Conservation (phyloP, 805 yeast species). For the Danielia oregonensis region DNA sequence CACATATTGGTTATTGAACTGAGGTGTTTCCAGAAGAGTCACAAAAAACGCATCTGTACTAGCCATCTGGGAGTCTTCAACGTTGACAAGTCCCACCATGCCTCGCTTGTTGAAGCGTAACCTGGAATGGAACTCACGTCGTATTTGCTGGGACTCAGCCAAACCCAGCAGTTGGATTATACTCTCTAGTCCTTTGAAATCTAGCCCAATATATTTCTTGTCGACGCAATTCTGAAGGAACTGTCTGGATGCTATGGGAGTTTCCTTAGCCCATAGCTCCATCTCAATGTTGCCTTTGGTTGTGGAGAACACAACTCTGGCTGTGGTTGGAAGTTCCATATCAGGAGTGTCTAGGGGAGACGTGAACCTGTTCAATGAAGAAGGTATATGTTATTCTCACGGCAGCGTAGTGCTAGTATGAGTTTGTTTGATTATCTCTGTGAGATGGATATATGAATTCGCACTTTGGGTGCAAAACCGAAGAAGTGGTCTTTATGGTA, state of each 20-base stretch:
- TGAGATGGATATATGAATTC: too few species aligned
- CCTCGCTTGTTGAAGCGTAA: conserved; percentile 52
- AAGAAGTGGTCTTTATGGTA: too few species aligned
- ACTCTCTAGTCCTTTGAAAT: conserved; percentile 23
- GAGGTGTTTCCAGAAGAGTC: conserved; percentile 45
- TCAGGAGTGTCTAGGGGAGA: too few species aligned
- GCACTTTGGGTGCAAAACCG: too few species aligned
- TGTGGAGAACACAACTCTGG: conserved; percentile 54
- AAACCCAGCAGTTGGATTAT: conserved; percentile 11
- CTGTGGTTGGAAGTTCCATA: conserved; percentile 56
- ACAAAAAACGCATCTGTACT: conserved; percentile 28
- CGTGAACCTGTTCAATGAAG: too few species aligned
- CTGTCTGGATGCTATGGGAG: conserved; percentile 44
- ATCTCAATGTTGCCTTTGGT: conserved; percentile 56
- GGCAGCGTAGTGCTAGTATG: too few species aligned
- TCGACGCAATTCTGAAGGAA: conserved; percentile 50
- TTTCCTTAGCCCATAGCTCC: conserved; percentile 69
- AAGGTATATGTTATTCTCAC: too few species aligned
- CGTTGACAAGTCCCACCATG: conserved; percentile 46
- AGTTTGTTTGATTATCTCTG: too few species aligned
- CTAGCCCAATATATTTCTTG: conserved; percentile 37
- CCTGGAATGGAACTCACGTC: conserved; percentile 48
- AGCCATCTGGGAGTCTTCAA: conserved; percentile 10
- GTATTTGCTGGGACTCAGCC: conserved; percentile 7
- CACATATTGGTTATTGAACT: conserved; percentile 37